Percentiles rank a stretch among this genome's conserved stretches.
phyloP scores from a whole-genome alignment of 2,329 filamentous ascomycete species.

The Scleromitrula shiraiana region DNA sequence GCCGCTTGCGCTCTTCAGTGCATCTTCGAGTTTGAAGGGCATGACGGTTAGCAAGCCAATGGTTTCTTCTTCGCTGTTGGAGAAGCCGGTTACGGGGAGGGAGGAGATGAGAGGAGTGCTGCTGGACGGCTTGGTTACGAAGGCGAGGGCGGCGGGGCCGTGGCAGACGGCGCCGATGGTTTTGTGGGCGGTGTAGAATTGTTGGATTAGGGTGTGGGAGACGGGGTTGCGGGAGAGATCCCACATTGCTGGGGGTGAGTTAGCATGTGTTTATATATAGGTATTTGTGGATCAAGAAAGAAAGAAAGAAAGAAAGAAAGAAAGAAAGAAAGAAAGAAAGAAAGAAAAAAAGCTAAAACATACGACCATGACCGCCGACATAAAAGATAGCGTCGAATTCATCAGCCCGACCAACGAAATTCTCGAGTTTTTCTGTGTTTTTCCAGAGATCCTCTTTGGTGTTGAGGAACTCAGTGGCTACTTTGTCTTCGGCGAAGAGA shows the following conservation, averaged over 20 bases:
- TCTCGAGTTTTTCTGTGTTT: slow-evolving; percentile 42
- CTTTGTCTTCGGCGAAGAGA: slow-evolving; percentile 34
- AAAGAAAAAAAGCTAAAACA: slow-evolving; percentile 19
- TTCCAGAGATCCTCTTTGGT: slow-evolving; percentile 42
- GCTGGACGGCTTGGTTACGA: slow-evolving; percentile 41
- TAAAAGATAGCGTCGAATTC: slow-evolving; percentile 51
- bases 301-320: background rate
- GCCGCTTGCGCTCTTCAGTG: slow-evolving; percentile 40
- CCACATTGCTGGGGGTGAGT: slow-evolving; percentile 20
- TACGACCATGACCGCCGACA: slow-evolving; percentile 50
- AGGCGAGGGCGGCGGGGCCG: slow-evolving; percentile 54
- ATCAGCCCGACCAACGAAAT: slow-evolving; percentile 37
- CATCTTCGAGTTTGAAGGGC: slow-evolving; percentile 55
- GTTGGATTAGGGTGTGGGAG: slow-evolving; percentile 51
- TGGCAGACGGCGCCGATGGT: slow-evolving; percentile 62
- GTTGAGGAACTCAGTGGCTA: slow-evolving; percentile 35
- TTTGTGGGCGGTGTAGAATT: slow-evolving; percentile 55
- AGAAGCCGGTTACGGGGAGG: slow-evolving; percentile 52
- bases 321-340: background rate
- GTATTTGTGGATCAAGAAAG: background rate
- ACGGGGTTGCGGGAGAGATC: slow-evolving; percentile 43
- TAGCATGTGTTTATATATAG: background rate
- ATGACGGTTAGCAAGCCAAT: slow-evolving; percentile 34
- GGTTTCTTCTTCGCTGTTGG: slow-evolving; percentile 43
- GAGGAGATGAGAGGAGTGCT: slow-evolving; percentile 48